Evolutionary conservation across 176 grass and related monocot genomes (phyloP).

Genomic region (Carex myosuroides): DNA sequence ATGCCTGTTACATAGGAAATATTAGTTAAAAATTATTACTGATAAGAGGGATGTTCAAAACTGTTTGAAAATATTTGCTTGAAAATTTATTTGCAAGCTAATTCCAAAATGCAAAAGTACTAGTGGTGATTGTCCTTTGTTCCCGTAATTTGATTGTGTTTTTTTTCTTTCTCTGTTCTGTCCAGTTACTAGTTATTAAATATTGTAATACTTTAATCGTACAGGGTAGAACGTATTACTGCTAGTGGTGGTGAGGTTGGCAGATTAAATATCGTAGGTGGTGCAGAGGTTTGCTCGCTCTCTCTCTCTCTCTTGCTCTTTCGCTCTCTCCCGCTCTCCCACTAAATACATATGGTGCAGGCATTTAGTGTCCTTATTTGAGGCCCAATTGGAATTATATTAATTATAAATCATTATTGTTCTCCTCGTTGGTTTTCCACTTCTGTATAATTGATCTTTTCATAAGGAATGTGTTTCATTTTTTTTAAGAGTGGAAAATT

Average conservation of each 20-base stretch:
- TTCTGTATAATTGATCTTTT: neutral
- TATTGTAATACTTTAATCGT: slow-evolving; percentile 18
- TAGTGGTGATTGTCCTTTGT: neutral
- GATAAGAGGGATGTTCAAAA: neutral
- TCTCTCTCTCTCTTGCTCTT: neutral
- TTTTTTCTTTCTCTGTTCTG: neutral
- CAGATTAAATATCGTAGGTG: slow-evolving; percentile 72
- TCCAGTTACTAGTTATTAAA: neutral
- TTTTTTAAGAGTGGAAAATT: neutral
- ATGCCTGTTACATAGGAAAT: neutral
- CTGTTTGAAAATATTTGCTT: neutral
- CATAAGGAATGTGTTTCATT: neutral
- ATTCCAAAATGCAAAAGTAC: neutral
- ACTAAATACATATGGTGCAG: neutral
- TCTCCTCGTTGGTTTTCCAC: neutral
- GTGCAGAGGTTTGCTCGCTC: slow-evolving; percentile 61
- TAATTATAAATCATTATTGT: neutral
- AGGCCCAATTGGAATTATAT: neutral
- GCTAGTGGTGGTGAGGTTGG: slow-evolving; percentile 80
- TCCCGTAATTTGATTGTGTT: neutral
- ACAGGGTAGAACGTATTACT: slow-evolving; percentile 75
- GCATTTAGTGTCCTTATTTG: neutral
- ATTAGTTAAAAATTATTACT: neutral
- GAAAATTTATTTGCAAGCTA: neutral
- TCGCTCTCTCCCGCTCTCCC: neutral